Evolutionary conservation across 306 rosid genomes (phyloP).

Genomic region (Gillenia trifoliata): DNA sequence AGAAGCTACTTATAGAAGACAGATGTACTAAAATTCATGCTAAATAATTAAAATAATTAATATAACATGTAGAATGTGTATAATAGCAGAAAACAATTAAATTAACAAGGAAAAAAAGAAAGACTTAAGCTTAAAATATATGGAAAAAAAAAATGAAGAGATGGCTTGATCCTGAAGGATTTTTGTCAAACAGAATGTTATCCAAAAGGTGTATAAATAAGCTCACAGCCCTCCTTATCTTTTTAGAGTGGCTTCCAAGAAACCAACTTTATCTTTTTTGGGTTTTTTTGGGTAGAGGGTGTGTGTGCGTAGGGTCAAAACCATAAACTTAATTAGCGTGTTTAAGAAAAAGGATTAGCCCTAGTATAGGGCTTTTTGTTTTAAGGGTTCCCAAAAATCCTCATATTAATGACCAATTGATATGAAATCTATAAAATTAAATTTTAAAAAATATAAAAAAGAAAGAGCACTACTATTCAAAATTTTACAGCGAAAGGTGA

Average conservation of each 20-base stretch:
- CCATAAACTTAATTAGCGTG: slow-evolving; percentile 12
- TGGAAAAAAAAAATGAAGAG: slow-evolving; percentile 23
- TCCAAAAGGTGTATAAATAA: slow-evolving; percentile 29
- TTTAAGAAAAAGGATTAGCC: not conserved
- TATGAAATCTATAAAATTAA: not conserved
- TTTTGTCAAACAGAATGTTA: slow-evolving; percentile 23
- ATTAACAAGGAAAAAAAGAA: not conserved
- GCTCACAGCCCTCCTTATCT: not conserved
- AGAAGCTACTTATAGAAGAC: not conserved
- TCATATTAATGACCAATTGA: not conserved
- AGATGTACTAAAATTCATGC: not conserved
- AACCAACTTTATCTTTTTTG: slow-evolving; percentile 48
- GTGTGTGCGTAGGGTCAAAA: slow-evolving; percentile 23
- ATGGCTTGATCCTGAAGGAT: slow-evolving; percentile 39
- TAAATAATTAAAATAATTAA: no score
- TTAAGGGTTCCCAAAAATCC: not conserved
- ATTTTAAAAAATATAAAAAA: not conserved
- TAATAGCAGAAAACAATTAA: not conserved
- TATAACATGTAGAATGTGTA: slow-evolving; percentile 4
- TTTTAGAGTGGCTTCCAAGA: slow-evolving; percentile 78
- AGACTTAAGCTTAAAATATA: not conserved
- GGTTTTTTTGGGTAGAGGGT: slow-evolving; percentile 6
- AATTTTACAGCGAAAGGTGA: slow-evolving; percentile 31
- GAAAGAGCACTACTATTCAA: slow-evolving; percentile 3
- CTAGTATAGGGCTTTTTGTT: not conserved